Evolutionary conservation across 331 rosid species (phyloP).

Genomic region (Dryas integrifolia): DNA sequence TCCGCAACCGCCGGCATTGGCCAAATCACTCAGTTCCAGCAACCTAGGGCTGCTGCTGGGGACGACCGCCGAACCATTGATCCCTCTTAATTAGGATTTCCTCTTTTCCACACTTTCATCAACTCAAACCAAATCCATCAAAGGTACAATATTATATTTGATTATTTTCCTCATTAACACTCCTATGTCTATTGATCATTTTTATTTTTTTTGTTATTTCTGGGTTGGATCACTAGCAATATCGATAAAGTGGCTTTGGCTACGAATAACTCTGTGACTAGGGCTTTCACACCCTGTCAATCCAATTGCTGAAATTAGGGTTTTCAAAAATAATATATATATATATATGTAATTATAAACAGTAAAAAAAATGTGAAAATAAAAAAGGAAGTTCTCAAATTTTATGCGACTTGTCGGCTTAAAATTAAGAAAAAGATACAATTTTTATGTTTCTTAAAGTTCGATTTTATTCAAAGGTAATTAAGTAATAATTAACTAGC

Average conservation of each 20-base stretch:
- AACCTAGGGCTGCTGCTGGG: slow-evolving; percentile 58
- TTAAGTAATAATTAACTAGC: too few relatives aligned
- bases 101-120: slow-evolving; percentile 6
- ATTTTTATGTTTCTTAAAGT: background rate
- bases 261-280: too few relatives aligned
- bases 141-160: background rate
- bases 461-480: background rate
- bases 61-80: slow-evolving; percentile 78
- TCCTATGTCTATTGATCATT: background rate
- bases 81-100: slow-evolving; percentile 51
- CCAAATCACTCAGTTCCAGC: slow-evolving; percentile 70
- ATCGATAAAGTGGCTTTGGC: too few relatives aligned
- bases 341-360: too few relatives aligned
- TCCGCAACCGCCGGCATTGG: slow-evolving; percentile 73
- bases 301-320: slow-evolving; percentile 1
- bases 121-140: background rate
- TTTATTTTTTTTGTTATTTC: background rate
- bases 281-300: background rate
- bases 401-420: too few relatives aligned
- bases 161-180: background rate
- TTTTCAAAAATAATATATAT: background rate
- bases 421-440: too few relatives aligned
- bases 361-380: too few relatives aligned
- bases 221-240: background rate
- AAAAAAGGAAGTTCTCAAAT: too few relatives aligned